Conservation (phyloP, 345 rosid species). For the Anastatica hierochuntica region DNA sequence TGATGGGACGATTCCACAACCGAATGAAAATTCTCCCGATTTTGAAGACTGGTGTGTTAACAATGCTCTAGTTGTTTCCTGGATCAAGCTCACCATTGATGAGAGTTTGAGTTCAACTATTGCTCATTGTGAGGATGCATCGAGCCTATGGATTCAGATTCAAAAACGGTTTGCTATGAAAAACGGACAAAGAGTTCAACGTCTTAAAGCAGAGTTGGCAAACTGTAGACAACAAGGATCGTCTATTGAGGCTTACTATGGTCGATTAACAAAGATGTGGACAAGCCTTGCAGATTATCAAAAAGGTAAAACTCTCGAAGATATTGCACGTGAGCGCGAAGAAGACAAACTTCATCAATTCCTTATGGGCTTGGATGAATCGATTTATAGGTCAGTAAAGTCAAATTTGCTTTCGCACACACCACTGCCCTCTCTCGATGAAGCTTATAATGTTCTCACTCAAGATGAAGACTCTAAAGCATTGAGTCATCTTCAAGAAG, state of each 20-base stretch:
- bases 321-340: not conserved
- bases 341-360: not conserved
- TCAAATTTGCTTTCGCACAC: not conserved
- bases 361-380: not conserved
- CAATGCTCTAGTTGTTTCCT: not conserved
- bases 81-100: not conserved
- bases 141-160: not conserved
- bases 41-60: not conserved
- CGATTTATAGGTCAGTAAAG: not conserved
- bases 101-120: not conserved
- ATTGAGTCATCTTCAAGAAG: not conserved
- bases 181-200: not conserved
- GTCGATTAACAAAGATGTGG: not conserved
- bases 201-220: not conserved
- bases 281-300: not conserved
- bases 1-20: not conserved
- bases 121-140: not conserved
- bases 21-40: not conserved
- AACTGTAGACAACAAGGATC: not conserved
- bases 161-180: not conserved
- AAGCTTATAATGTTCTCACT: not conserved
- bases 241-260: not conserved
- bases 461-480: not conserved
- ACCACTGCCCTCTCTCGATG: not conserved
- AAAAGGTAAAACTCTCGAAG: not conserved